Evolutionary conservation across 352 stramenopile genomes (phyloP).

Genomic region (Phytophthora hibernalis): DNA sequence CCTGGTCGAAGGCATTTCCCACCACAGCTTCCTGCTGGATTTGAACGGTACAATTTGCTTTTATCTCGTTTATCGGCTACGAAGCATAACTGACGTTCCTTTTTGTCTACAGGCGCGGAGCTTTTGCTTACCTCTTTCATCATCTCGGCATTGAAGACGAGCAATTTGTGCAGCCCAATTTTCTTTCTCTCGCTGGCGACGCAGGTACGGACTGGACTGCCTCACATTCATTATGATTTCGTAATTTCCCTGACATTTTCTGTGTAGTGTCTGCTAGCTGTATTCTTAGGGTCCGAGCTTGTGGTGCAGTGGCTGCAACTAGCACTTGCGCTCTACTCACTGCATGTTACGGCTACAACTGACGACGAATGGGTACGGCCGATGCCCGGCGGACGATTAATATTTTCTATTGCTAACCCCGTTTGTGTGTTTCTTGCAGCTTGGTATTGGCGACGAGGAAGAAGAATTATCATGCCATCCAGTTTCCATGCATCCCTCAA

Average conservation of each 20-base stretch:
- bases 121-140: slow-evolving; percentile 87
- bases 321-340: slow-evolving; percentile 81
- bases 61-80: neutral
- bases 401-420: neutral
- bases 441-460: slow-evolving; percentile 68
- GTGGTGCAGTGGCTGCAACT: slow-evolving; percentile 89
- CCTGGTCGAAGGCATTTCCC: slow-evolving; percentile 86
- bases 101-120: slow-evolving; percentile 64
- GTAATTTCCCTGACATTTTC: neutral
- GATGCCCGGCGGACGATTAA: neutral
- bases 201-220: slow-evolving; percentile 51
- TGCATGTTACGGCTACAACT: slow-evolving; percentile 75
- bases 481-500: slow-evolving; percentile 71
- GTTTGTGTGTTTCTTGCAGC: slow-evolving; percentile 34
- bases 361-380: slow-evolving; percentile 81
- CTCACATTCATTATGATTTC: neutral
- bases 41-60: slow-evolving; percentile 72
- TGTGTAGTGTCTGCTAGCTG: slow-evolving; percentile 73
- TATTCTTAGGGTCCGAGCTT: slow-evolving; percentile 84
- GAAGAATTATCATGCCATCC: slow-evolving; percentile 64
- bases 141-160: slow-evolving; percentile 86
- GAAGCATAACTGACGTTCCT: neutral
- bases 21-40: slow-evolving; percentile 91
- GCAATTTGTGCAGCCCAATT: slow-evolving; percentile 82
- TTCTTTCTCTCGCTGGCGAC: slow-evolving; percentile 86